Base-by-base conservation (phyloP, 208 protist species). In the Eutreptiella sp. region DNA sequence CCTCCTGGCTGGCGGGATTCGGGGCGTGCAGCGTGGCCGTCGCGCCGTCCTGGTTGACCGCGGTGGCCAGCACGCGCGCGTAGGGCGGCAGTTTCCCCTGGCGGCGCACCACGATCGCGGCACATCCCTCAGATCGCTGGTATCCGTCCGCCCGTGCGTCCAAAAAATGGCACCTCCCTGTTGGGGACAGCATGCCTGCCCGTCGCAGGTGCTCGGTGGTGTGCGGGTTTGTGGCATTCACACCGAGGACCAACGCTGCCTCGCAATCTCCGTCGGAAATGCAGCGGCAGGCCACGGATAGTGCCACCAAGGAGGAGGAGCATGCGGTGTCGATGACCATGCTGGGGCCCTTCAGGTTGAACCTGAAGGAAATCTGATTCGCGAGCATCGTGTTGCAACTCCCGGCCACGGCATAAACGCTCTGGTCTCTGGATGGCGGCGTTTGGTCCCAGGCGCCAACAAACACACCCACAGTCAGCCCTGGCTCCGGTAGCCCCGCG, bases 311-410 rank as follows among this genome's bases (percentile, higher is more conserved):
- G 9, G 77, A 72, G 1, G 67, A 70, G 2, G 79, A 84, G 58
- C 82, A 88, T 4, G 78, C 76, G 0, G 81, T 86, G 58, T 88
- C 82, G 4, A 80, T 4, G 7, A 62, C 60, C 4, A 84, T 3
- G 11, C 65, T 75, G 4, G 81, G 73, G 0, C 82, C 82, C 5
- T 60, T 32, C 9, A 84, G 62, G 39, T 76, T 71, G 38, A 76
- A 72, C 11, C 38, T 34, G 45, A 69, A 79, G 1, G 82, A 76
- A 3, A 87, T n/a, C 4, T 81, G 41, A 28, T 66, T 65, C n/a
- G 76, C 36, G 0, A 54, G 29, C n/a, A 78, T 68, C 45, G 35
- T 58, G 11, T 46, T 38, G 2, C 27, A 63, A 19, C 43, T 31
- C 27, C 46, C 38, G 14, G n/a, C n/a, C n/a, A n/a, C n/a, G n/a